phyloP scores from a whole-genome alignment of 768 basidiomycete species.

The Phlegmacium glaucopus region DNA sequence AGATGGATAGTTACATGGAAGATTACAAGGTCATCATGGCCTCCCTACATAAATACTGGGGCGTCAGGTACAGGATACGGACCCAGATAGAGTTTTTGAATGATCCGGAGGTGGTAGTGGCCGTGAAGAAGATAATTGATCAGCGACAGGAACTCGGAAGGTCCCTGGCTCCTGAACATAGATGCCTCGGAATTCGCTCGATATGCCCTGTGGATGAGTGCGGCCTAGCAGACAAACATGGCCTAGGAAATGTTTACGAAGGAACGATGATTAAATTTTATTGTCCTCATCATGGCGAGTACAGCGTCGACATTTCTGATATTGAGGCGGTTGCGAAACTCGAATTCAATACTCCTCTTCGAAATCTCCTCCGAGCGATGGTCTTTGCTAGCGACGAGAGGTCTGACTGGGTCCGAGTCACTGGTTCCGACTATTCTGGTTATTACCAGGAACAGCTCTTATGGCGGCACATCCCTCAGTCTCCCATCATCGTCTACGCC shows the following conservation, averaged over 20 bases:
- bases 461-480: slow-evolving; percentile 16
- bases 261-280: slow-evolving; percentile 18
- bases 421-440: slow-evolving; percentile 25
- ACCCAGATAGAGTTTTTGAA: too few relatives aligned
- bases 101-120: too few relatives aligned
- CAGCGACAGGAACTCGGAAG: too few relatives aligned
- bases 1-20: too few relatives aligned
- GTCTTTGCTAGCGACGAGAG: neutral
- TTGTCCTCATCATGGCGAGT: slow-evolving; percentile 23
- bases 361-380: slow-evolving; percentile 19
- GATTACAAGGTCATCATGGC: too few relatives aligned
- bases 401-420: slow-evolving; percentile 15
- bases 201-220: too few relatives aligned
- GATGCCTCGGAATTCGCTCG: too few relatives aligned
- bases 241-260: slow-evolving; percentile 10
- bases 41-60: too few relatives aligned
- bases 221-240: slow-evolving; percentile 23
- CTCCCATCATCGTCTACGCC: slow-evolving; percentile 17
- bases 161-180: too few relatives aligned
- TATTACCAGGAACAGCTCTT: slow-evolving; percentile 22
- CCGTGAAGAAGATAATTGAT: neutral
- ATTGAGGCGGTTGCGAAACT: slow-evolving; percentile 11
- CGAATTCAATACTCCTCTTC: slow-evolving; percentile 27
- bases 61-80: too few relatives aligned
- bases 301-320: slow-evolving; percentile 14